These are phyloP conservation scores for Xylaria grammica DNA, from an alignment of 495 filamentous ascomycete genomes.

Conservation along the genomic window DNA sequence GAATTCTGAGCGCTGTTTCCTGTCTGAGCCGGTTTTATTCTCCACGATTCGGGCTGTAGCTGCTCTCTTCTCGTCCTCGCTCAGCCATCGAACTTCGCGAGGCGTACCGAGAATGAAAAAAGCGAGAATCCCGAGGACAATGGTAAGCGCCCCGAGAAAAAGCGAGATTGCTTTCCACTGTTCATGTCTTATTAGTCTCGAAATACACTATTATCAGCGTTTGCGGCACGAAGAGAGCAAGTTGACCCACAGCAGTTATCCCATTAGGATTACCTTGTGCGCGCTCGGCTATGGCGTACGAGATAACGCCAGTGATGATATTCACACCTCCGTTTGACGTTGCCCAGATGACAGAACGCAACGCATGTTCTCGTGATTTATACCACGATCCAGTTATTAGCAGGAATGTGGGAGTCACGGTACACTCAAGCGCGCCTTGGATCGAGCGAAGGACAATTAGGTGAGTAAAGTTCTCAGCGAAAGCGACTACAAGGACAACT, in stretches of 20 bases:
- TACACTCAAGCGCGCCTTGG: slow-evolving; percentile 41
- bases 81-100: slow-evolving; percentile 39
- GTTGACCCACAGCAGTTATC: slow-evolving; percentile 31
- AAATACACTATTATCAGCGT: neutral
- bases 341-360: slow-evolving; percentile 39
- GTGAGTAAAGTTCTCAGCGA: slow-evolving; percentile 28
- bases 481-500: slow-evolving; percentile 29
- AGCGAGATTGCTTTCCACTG: slow-evolving; percentile 22
- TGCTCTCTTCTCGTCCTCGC: slow-evolving; percentile 38
- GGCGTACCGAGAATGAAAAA: slow-evolving; percentile 40
- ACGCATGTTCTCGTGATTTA: slow-evolving; percentile 37
- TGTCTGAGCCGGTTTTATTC: slow-evolving; percentile 36
- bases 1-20: slow-evolving; percentile 30
- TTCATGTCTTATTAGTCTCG: neutral
- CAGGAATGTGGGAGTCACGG: slow-evolving; percentile 40
- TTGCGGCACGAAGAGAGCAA: neutral
- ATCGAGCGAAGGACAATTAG: slow-evolving; percentile 33
- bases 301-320: slow-evolving; percentile 31
- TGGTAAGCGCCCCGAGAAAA: slow-evolving; percentile 38
- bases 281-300: slow-evolving; percentile 37
- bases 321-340: slow-evolving; percentile 35
- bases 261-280: slow-evolving; percentile 29
- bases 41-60: slow-evolving; percentile 33
- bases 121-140: slow-evolving; percentile 29
- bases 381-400: slow-evolving; percentile 42